Percentiles rank a stretch among this genome's conserved stretches.
phyloP scores from a whole-genome alignment of 306 rosid species.

The Pterocarpus macrocarpus region DNA sequence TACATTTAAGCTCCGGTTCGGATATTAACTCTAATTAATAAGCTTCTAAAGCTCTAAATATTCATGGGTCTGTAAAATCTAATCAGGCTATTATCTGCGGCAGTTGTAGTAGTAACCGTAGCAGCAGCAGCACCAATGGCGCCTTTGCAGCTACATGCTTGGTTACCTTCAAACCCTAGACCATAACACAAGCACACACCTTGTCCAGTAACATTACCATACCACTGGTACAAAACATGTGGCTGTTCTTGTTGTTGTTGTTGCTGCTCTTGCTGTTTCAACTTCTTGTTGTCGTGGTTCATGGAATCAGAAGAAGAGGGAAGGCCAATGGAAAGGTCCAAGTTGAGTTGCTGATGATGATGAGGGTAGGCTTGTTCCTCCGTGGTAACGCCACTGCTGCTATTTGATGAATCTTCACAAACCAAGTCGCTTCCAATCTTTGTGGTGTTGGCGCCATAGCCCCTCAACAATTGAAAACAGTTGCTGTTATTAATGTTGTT shows the following conservation, averaged over 20 bases:
- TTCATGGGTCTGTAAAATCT: constrained; percentile 59
- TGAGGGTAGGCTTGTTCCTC: constrained; percentile 39
- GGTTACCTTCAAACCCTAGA: constrained; percentile 60
- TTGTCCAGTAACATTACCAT: constrained; percentile 38
- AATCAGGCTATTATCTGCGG: constrained; percentile 37
- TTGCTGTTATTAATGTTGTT: background rate
- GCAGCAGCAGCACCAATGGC: constrained; percentile 23
- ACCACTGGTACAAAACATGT: constrained; percentile 39
- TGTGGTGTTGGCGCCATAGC: background rate
- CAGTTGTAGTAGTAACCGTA: background rate
- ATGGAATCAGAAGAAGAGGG: constrained; percentile 45
- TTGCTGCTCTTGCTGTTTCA: constrained; percentile 14
- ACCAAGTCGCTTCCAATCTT: constrained; percentile 26
- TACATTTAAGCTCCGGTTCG: background rate
- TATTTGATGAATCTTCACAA: constrained; percentile 56
- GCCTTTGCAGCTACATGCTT: constrained; percentile 56
- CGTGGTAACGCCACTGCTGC: constrained; percentile 56
- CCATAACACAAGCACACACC: constrained; percentile 59
- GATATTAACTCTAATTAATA: constrained; percentile 11
- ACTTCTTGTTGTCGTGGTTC: background rate
- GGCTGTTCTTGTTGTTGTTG: constrained; percentile 11
- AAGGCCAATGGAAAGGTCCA: constrained; percentile 72
- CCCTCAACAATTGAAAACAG: constrained; percentile 32
- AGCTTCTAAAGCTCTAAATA: constrained; percentile 36
- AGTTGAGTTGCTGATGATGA: constrained; percentile 50